Conservation (phyloP, 2,329 filamentous ascomycete species). For the Scedosporium apiospermum region DNA sequence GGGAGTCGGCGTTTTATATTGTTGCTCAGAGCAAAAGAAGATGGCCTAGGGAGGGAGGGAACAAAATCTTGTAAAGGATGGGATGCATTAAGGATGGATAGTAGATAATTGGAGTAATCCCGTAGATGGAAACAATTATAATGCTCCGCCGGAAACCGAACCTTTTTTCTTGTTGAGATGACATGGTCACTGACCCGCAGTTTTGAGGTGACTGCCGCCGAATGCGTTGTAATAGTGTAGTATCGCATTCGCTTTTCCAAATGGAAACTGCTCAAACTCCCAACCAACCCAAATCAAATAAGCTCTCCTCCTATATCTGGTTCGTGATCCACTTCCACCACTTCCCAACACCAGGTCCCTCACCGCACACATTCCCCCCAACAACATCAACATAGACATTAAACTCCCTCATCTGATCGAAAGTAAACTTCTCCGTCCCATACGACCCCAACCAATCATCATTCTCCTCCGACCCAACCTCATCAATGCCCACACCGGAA, state of each 20-base stretch:
- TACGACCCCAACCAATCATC: conserved; percentile 80
- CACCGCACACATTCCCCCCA: conserved; percentile 60
- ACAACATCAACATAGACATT: conserved; percentile 68
- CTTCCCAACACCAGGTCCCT: conserved; percentile 62
- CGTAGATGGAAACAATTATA: no score
- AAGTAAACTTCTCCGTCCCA: conserved; percentile 67
- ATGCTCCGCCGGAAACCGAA: no score
- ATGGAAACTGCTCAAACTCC: no score
- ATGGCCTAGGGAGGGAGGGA: not conserved
- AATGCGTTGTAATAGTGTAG: no score
- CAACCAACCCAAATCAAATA: no score
- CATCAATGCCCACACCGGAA: conserved; percentile 62
- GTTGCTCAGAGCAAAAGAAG: not conserved
- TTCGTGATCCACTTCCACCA: conserved; percentile 91
- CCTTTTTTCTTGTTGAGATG: no score
- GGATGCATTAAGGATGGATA: no score
- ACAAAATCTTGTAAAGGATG: not conserved
- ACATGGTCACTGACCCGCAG: no score
- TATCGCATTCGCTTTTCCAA: no score
- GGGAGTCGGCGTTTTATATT: not conserved
- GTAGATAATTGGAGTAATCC: not conserved
- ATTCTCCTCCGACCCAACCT: conserved; percentile 55
- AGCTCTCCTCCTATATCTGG: conserved; percentile 44
- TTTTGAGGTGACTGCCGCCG: no score
- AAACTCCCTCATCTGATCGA: conserved; percentile 74